Conservation (phyloP, 2,329 filamentous ascomycete species). For the Dothideomycetes sp. region DNA sequence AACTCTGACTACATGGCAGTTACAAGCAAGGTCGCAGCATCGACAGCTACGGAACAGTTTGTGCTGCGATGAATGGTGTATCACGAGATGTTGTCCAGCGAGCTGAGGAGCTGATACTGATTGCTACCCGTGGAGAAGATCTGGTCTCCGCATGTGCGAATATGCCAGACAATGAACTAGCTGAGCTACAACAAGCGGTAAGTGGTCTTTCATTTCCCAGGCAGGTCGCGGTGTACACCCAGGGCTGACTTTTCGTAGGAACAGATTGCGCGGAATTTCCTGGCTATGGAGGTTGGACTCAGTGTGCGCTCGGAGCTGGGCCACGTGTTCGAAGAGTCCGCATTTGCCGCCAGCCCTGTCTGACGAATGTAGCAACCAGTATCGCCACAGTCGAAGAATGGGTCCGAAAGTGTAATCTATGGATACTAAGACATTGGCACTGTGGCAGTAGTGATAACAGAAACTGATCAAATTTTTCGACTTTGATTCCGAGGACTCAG, state of each 20-base stretch:
- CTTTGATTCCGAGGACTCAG: too few species aligned
- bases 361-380: too few species aligned
- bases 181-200: conserved; percentile 58
- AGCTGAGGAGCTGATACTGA: conserved; percentile 60
- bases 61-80: conserved; percentile 79
- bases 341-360: too few species aligned
- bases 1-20: conserved; percentile 8
- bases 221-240: too few species aligned
- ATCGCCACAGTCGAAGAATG: too few species aligned
- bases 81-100: conserved; percentile 59
- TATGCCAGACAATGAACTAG: conserved; percentile 51
- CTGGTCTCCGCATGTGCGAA: conserved; percentile 60
- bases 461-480: too few species aligned
- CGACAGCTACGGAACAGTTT: conserved; percentile 75
- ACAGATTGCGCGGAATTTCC: conserved; percentile 30
- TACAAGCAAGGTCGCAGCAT: conserved; percentile 51
- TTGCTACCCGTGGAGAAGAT: conserved; percentile 64
- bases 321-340: conserved; percentile 27
- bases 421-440: too few species aligned
- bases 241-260: conserved; percentile 22
- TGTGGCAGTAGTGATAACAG: too few species aligned
- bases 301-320: conserved; percentile 25
- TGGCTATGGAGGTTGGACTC: conserved; percentile 24
- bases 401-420: too few species aligned
- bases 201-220: conserved; percentile 13